Base-by-base conservation (phyloP, 805 yeast species). In the Pichia scutulata region DNA sequence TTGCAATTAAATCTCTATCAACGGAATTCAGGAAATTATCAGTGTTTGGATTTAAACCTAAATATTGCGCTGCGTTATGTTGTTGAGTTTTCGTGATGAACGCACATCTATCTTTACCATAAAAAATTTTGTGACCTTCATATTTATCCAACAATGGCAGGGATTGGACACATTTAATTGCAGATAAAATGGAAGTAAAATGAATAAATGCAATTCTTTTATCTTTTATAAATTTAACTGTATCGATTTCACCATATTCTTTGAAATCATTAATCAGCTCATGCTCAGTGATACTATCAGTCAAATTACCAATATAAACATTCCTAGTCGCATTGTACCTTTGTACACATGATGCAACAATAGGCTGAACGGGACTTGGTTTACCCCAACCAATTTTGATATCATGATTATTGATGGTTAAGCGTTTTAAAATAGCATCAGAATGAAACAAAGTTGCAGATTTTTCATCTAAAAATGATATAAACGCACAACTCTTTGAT, bases 101-200 rank as follows among this genome's bases (percentile, higher is more conserved):
- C 2, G 97, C 96, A 71, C 93, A 87, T 68, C 98, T 76, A 68
- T 92, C 98, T 66, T 89, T 90, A 53, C 97, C 98, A 62, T 88
- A 90, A 60, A 80, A 87, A 41, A 95, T 85, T 66, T 87, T 88
- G 52, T 85, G 81, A 56, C 82, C 84, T 51, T 76, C 72, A 72
- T 89, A 92, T 60, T 81, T 82, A 39, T 81, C 82, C 46, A 75
- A 75, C 30, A 78, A 70, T 1, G 92, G 86, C 50, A 93, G 72
- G 51, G 80, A 79, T 46, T 86, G 80, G 43, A 89, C 97, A 52
- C 86, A 89, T 66, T 84, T 78, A 44, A 89, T 82, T n/a, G 98
- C 97, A 49, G 87, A 77, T 47, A 86, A 69, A 47, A 92, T 89
- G 16, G 92, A 81, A 51, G 90, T 78, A 69, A 89, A 90, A 70